Percentiles rank a stretch among this genome's conserved stretches.
These are phyloP conservation scores for Suillus fuscotomentosus DNA, from an alignment of 768 basidiomycete species.

Conservation along the genomic window DNA sequence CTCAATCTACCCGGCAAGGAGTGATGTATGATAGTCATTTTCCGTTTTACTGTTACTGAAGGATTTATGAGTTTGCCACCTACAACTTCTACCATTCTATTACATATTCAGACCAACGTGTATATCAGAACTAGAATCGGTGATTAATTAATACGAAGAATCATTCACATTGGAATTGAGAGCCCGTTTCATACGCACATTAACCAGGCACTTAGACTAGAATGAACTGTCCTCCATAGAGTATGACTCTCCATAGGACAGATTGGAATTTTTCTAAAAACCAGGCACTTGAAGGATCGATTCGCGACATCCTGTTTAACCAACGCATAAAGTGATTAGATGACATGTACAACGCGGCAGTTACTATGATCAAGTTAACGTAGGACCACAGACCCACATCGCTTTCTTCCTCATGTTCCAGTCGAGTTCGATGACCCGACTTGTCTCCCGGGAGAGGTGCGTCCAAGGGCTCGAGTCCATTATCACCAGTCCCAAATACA, in stretches of 20 bases:
- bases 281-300: background rate
- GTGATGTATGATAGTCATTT: background rate
- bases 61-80: background rate
- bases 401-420: background rate
- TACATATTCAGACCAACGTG: background rate
- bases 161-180: background rate
- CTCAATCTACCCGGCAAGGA: background rate
- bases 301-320: background rate
- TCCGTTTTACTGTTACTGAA: background rate
- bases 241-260: no score
- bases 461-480: slow-evolving; percentile 1
- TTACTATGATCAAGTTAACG: background rate
- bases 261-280: no score
- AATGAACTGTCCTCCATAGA: no score
- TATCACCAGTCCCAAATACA: slow-evolving; percentile 1
- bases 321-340: background rate
- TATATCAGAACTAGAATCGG: background rate
- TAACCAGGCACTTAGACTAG: background rate
- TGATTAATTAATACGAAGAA: background rate
- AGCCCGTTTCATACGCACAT: background rate
- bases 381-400: background rate
- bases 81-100: background rate
- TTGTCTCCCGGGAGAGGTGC: background rate
- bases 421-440: background rate
- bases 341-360: background rate